Evolutionary conservation across 495 filamentous ascomycete species (phyloP).

Genomic region (Penicillium ochrochloron): DNA sequence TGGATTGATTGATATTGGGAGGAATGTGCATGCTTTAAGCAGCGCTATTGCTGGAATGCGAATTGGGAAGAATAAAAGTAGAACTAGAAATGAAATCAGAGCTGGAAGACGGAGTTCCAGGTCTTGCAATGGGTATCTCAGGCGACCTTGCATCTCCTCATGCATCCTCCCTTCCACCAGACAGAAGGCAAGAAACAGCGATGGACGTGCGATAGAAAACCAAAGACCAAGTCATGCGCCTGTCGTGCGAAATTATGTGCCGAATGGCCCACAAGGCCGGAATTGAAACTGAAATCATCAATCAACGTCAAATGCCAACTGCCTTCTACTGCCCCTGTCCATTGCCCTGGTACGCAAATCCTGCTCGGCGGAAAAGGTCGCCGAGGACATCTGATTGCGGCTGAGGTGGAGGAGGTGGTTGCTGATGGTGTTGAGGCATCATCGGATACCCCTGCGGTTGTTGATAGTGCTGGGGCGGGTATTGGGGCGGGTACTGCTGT

Average conservation of each 20-base stretch:
- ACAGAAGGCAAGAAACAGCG: constrained; percentile 8
- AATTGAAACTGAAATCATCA: not conserved
- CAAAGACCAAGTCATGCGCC: constrained; percentile 24
- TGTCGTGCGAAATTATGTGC: constrained; percentile 11
- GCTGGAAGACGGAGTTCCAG: constrained; percentile 3
- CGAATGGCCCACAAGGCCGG: not conserved
- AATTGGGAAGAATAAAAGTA: not conserved
- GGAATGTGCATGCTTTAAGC: not conserved
- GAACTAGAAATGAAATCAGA: not conserved
- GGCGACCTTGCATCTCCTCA: constrained; percentile 26
- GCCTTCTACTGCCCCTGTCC: constrained; percentile 23
- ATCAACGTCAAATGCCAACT: constrained; percentile 3
- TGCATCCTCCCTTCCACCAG: constrained; percentile 4
- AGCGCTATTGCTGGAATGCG: not conserved
- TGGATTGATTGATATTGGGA: not conserved
- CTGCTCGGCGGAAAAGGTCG: constrained; percentile 49
- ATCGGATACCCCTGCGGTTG: constrained; percentile 23
- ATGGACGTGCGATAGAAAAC: constrained; percentile 16
- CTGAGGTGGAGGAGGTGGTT: constrained; percentile 24
- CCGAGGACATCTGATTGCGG: constrained; percentile 42
- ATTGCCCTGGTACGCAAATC: constrained; percentile 40
- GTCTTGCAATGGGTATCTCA: constrained; percentile 39
- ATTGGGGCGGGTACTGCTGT: constrained; percentile 5
- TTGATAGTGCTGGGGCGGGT: constrained; percentile 11
- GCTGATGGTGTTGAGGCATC: constrained; percentile 22